A percentile compares a stretch with the other conserved stretches of the same genome.
Evolutionary conservation across 2,329 filamentous ascomycete species (phyloP).

Genomic region (Ramichloridium luteum): DNA sequence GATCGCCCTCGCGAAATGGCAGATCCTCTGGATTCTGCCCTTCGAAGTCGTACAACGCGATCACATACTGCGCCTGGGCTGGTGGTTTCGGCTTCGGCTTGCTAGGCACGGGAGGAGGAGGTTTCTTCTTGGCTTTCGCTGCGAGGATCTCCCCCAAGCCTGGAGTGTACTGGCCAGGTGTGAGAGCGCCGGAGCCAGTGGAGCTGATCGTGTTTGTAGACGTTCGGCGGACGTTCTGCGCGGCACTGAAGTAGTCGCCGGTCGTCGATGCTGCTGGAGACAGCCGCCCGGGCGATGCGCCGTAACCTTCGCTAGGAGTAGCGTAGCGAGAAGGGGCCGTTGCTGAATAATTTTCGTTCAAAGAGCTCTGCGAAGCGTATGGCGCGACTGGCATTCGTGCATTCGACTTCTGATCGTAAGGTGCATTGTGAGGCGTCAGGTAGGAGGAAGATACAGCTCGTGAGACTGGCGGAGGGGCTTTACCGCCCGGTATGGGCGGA

Average conservation of each 20-base stretch:
- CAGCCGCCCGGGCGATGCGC: conserved; percentile 2
- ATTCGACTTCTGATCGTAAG: conserved; percentile 15
- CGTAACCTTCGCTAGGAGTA: conserved; percentile 15
- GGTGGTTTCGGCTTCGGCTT: conserved; percentile 42
- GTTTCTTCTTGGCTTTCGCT: conserved; percentile 54
- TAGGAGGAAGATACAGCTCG: neutral
- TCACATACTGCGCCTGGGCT: conserved; percentile 33
- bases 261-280: conserved; percentile 12
- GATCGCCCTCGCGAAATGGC: conserved; percentile 63
- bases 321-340: conserved; percentile 25
- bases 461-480: conserved; percentile 9
- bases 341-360: conserved; percentile 14
- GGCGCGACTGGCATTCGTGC: conserved; percentile 8
- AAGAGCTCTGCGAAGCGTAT: conserved; percentile 3
- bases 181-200: conserved; percentile 20
- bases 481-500: conserved; percentile 7
- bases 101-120: conserved; percentile 57
- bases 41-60: conserved; percentile 63
- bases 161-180: conserved; percentile 4
- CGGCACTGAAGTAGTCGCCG: conserved; percentile 21
- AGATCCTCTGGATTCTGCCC: conserved; percentile 60
- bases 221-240: conserved; percentile 5
- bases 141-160: conserved; percentile 8
- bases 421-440: conserved; percentile 5
- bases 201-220: conserved; percentile 23